These are phyloP conservation scores for Phanerochaete sordida DNA, from an alignment of 768 basidiomycete genomes.

Conservation along the genomic window DNA sequence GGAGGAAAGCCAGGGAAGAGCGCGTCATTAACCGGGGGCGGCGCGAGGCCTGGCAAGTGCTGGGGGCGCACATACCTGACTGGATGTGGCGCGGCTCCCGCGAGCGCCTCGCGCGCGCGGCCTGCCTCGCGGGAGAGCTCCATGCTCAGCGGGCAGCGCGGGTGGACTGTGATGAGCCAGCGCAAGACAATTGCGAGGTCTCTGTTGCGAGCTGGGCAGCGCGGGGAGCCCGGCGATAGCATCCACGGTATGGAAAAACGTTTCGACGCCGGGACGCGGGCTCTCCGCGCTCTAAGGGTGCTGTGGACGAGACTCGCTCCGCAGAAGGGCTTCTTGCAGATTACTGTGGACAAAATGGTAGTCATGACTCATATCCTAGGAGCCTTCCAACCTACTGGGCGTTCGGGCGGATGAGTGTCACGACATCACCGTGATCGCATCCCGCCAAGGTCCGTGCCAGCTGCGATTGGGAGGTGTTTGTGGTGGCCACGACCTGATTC, in stretches of 20 bases:
- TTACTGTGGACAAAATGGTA: not conserved
- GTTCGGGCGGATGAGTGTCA: not conserved
- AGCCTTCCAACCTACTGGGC: not conserved
- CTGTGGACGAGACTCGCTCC: not conserved
- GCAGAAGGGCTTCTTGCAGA: not conserved
- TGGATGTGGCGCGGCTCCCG: not conserved
- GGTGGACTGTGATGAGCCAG: not conserved
- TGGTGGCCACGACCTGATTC: not conserved
- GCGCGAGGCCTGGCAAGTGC: not conserved
- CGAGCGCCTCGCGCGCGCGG: not conserved
- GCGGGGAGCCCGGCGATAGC: not conserved
- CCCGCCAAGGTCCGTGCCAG: not conserved
- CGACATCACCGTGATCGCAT: not conserved
- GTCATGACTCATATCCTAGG: not conserved
- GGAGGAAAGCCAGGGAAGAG: not conserved
- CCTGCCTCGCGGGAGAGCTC: not conserved
- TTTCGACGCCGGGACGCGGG: not conserved
- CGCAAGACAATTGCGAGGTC: not conserved
- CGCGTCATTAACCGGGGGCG: not conserved
- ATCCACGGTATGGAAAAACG: not conserved
- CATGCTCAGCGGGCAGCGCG: not conserved
- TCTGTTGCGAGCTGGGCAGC: not conserved
- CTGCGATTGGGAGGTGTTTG: not conserved
- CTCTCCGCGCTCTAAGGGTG: not conserved
- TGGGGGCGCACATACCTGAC: not conserved